A percentile compares a stretch with the other conserved stretches of the same genome.
phyloP scores from a whole-genome alignment of 2,329 filamentous ascomycete species.

The Fusarium falciforme region DNA sequence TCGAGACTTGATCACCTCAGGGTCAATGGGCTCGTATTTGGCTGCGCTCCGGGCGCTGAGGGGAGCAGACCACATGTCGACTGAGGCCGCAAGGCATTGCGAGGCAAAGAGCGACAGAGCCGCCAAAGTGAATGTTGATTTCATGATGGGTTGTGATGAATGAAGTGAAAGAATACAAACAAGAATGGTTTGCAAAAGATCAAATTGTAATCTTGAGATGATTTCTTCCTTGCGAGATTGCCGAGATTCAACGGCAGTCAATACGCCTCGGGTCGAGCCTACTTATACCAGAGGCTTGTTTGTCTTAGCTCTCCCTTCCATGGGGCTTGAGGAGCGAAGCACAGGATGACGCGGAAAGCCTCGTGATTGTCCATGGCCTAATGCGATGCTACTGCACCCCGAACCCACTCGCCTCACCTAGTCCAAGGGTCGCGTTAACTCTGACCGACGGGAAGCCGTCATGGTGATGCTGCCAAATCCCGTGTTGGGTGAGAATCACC shows the following conservation, averaged over 20 bases:
- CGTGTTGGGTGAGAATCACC: slow-evolving; percentile 11
- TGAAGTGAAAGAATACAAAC: not conserved
- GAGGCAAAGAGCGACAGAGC: slow-evolving; percentile 22
- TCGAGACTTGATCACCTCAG: slow-evolving; percentile 36
- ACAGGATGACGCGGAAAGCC: slow-evolving; percentile 30
- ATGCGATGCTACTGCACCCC: slow-evolving; percentile 25
- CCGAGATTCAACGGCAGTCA: slow-evolving; percentile 6
- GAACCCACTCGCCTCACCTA: slow-evolving; percentile 13
- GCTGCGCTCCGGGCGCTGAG: slow-evolving; percentile 23
- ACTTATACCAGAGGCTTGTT: slow-evolving; percentile 22
- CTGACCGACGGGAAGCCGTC: slow-evolving; percentile 9
- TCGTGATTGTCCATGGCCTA: slow-evolving; percentile 26
- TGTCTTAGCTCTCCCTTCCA: not conserved
- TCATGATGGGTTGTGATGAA: slow-evolving; percentile 29
- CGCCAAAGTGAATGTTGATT: slow-evolving; percentile 14
- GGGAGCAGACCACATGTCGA: slow-evolving; percentile 39
- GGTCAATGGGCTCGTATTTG: slow-evolving; percentile 28
- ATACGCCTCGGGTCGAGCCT: slow-evolving; percentile 8
- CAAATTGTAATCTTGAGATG: not conserved
- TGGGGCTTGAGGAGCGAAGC: not conserved
- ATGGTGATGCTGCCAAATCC: slow-evolving; percentile 14
- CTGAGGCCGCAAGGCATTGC: slow-evolving; percentile 30
- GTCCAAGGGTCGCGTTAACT: slow-evolving; percentile 21
- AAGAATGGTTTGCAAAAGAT: not conserved
- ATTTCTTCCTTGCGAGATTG: not conserved